phyloP scores from a whole-genome alignment of 352 stramenopile species.

The Phytophthora kernoviae region DNA sequence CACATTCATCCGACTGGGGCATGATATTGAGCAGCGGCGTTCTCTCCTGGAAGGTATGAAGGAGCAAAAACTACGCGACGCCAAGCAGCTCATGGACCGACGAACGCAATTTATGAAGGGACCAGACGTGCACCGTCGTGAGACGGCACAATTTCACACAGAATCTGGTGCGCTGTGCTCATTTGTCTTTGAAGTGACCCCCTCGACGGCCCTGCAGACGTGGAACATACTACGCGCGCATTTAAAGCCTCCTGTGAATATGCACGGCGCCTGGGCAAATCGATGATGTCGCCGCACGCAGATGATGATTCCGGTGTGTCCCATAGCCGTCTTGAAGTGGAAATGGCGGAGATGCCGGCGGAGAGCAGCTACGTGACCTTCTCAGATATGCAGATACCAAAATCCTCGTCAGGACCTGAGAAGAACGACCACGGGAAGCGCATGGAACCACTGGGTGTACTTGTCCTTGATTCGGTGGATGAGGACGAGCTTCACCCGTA shows the following conservation, averaged over 20 bases:
- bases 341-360: constrained; percentile 26
- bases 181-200: constrained; percentile 38
- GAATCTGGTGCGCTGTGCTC: constrained; percentile 34
- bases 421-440: constrained; percentile 5
- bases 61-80: constrained; percentile 48
- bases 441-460: constrained; percentile 13
- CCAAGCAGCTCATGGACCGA: constrained; percentile 48
- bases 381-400: constrained; percentile 24
- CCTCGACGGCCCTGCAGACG: constrained; percentile 19
- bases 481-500: constrained; percentile 44
- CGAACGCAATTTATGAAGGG: constrained; percentile 53
- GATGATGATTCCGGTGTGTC: constrained; percentile 29
- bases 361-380: constrained; percentile 47
- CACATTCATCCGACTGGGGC: constrained; percentile 50
- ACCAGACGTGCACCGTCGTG: constrained; percentile 21
- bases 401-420: background rate
- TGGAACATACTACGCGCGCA: constrained; percentile 13
- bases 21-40: constrained; percentile 37
- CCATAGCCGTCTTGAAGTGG: constrained; percentile 30
- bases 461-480: constrained; percentile 41
- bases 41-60: constrained; percentile 50
- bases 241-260: constrained; percentile 20
- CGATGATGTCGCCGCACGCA: constrained; percentile 18
- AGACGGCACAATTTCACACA: constrained; percentile 38
- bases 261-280: constrained; percentile 7